These are phyloP conservation scores for Lachnellula cervina DNA, from an alignment of 2,329 filamentous ascomycete genomes.

Conservation along the genomic window DNA sequence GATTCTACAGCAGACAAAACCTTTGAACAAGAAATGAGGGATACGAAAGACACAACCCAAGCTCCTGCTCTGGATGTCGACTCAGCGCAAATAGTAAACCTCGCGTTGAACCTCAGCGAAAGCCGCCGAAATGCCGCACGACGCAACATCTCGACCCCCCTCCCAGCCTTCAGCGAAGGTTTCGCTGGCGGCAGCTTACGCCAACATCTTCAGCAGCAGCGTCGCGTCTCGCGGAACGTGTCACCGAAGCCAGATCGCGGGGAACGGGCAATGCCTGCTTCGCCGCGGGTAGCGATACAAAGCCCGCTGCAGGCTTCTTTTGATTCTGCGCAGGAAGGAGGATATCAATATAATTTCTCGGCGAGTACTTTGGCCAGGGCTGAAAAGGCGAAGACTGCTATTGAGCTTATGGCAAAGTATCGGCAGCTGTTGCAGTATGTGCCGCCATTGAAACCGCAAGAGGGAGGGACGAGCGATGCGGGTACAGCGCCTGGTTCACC, in stretches of 20 bases:
- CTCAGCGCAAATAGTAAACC: constrained; percentile 83
- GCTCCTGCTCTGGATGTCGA: constrained; percentile 57
- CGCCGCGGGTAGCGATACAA: constrained; percentile 38
- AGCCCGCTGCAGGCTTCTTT: constrained; percentile 46
- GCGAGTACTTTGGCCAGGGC: constrained; percentile 74
- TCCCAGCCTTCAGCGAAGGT: constrained; percentile 43
- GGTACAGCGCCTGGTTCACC: constrained; percentile 12
- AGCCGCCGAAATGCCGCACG: constrained; percentile 62
- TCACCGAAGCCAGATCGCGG: constrained; percentile 52
- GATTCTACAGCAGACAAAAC: constrained; percentile 3
- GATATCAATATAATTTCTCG: constrained; percentile 65
- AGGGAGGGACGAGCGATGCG: constrained; percentile 39
- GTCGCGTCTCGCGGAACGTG: constrained; percentile 54
- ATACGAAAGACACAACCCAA: constrained; percentile 2
- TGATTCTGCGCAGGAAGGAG: constrained; percentile 39
- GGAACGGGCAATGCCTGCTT: constrained; percentile 21
- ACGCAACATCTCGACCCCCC: constrained; percentile 46
- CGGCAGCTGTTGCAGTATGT: constrained; percentile 72
- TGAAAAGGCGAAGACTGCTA: constrained; percentile 76
- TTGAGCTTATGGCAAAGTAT: constrained; percentile 84
- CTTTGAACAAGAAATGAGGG: constrained; percentile 1
- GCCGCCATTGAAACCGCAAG: constrained; percentile 60
- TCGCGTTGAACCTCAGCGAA: constrained; percentile 86
- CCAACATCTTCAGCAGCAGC: constrained; percentile 68
- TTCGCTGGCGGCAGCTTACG: constrained; percentile 55